Evolutionary conservation across 2,329 filamentous ascomycete species (phyloP).

Genomic region (Lasiodiplodia gonubiensis): DNA sequence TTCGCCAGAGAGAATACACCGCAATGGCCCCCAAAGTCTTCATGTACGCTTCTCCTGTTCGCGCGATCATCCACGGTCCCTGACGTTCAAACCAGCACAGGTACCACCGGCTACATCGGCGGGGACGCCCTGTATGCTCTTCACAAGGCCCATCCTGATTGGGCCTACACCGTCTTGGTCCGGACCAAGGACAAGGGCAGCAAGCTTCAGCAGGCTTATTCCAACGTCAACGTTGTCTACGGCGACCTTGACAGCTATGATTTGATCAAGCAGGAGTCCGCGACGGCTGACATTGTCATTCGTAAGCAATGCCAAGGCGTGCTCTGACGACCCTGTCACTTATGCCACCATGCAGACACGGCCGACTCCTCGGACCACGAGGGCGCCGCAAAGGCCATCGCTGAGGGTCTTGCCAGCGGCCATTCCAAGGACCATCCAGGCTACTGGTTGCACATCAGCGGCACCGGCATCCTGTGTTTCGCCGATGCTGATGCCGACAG

Average conservation of each 20-base stretch:
- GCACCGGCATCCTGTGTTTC: constrained; percentile 61
- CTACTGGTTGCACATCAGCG: constrained; percentile 61
- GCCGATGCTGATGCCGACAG: constrained; percentile 52
- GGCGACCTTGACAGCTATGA: constrained; percentile 25
- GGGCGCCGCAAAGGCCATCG: constrained; percentile 51
- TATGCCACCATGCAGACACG: constrained; percentile 33
- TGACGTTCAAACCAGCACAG: constrained; percentile 4
- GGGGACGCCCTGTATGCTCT: constrained; percentile 27
- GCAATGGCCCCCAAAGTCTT: constrained; percentile 15
- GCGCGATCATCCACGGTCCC: background rate
- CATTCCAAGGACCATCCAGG: constrained; percentile 48
- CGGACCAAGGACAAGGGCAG: constrained; percentile 4
- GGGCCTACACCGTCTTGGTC: constrained; percentile 22
- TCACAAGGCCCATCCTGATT: constrained; percentile 16
- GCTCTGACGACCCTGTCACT: background rate
- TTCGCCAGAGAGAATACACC: background rate
- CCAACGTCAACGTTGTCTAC: constrained; percentile 19
- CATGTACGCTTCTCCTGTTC: background rate
- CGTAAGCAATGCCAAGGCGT: background rate
- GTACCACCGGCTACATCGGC: constrained; percentile 27
- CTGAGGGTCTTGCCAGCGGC: constrained; percentile 55
- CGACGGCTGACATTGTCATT: constrained; percentile 35
- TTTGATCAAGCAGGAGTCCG: constrained; percentile 18
- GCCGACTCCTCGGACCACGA: constrained; percentile 40
- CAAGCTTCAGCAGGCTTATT: constrained; percentile 7